A percentile compares a stretch with the other conserved stretches of the same genome.
phyloP scores from a whole-genome alignment of 75 land plant genomes.

The Cupressus sempervirens region DNA sequence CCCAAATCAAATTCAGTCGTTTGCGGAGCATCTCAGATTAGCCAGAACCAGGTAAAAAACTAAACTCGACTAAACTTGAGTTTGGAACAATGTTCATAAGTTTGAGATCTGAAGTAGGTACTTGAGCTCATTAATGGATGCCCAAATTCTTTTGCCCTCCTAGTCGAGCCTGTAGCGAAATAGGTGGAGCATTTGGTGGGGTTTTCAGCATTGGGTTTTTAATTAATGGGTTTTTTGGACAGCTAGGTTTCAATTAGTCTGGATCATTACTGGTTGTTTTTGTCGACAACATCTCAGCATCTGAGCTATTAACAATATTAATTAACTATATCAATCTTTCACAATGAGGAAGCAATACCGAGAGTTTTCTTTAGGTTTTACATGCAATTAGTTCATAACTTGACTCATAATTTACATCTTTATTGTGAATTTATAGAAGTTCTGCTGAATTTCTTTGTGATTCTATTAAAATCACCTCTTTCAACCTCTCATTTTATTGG shows the following conservation, averaged over 20 bases:
- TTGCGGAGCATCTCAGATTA: no score
- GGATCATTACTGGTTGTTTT: background rate
- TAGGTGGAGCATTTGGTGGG: no score
- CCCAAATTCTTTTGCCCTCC: no score
- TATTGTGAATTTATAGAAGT: background rate
- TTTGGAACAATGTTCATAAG: no score
- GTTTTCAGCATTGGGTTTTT: no score
- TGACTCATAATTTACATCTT: background rate
- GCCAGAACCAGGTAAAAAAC: no score
- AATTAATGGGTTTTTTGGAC: background rate
- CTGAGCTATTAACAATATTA: background rate
- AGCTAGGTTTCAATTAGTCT: background rate
- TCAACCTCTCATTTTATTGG: background rate
- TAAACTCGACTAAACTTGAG: no score
- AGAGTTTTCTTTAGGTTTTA: background rate
- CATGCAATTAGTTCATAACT: background rate
- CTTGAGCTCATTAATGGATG: background rate
- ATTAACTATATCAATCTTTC: background rate
- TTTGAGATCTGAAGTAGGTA: background rate
- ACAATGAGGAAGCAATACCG: background rate
- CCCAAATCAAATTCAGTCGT: no score
- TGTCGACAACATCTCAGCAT: background rate
- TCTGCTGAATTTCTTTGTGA: background rate
- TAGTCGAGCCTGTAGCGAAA: no score
- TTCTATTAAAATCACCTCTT: background rate